These are phyloP conservation scores for Chaetomium fimeti DNA, from an alignment of 495 filamentous ascomycete species.

Conservation along the genomic window DNA sequence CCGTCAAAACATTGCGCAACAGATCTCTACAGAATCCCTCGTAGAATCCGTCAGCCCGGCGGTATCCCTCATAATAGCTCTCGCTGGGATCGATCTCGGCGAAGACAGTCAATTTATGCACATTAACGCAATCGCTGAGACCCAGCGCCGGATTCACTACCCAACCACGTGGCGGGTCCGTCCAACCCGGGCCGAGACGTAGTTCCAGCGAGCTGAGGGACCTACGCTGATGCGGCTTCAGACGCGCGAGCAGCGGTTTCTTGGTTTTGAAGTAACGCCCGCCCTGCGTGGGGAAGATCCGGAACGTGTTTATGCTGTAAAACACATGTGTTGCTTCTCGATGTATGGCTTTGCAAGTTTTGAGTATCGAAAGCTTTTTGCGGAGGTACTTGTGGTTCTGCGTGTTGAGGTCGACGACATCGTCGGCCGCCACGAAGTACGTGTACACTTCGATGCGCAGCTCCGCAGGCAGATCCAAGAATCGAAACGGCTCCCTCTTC, in stretches of 20 bases:
- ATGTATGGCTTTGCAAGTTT: constrained; percentile 63
- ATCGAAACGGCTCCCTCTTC: constrained; percentile 56
- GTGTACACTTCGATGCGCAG: constrained; percentile 70
- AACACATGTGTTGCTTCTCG: constrained; percentile 70
- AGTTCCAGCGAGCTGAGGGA: constrained; percentile 69
- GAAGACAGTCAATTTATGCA: constrained; percentile 68
- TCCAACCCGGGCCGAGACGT: constrained; percentile 80
- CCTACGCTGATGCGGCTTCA: constrained; percentile 63
- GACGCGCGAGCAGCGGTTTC: constrained; percentile 61
- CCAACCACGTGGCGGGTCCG: constrained; percentile 70
- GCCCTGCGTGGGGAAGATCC: constrained; percentile 71
- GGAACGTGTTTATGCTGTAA: constrained; percentile 73
- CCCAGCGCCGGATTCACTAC: constrained; percentile 64
- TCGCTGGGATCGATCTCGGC: constrained; percentile 77
- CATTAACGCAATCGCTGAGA: constrained; percentile 59
- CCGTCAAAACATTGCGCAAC: constrained; percentile 56
- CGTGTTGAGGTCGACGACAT: constrained; percentile 69
- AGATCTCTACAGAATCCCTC: constrained; percentile 66
- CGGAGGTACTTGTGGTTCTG: constrained; percentile 59
- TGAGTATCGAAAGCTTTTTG: constrained; percentile 58
- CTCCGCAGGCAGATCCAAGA: constrained; percentile 76
- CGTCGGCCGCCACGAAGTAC: constrained; percentile 54
- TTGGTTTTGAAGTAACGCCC: constrained; percentile 64
- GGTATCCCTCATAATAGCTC: constrained; percentile 69
- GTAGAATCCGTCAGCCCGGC: constrained; percentile 67